phyloP scores from a whole-genome alignment of 2,329 filamentous ascomycete species.

The Ceratocystis variospora region DNA sequence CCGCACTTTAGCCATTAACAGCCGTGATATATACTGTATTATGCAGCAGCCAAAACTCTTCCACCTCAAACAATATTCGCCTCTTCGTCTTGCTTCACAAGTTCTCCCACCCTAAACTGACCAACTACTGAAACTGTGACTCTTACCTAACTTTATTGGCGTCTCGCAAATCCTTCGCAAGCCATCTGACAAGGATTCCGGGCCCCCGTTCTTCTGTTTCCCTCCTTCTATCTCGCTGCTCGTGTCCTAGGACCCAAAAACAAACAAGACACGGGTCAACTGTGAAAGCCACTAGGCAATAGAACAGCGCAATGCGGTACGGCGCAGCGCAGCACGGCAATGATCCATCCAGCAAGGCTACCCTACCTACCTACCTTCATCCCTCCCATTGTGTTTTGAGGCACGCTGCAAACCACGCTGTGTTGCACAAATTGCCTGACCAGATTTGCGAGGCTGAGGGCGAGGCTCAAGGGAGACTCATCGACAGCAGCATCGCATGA shows the following conservation, averaged over 20 bases:
- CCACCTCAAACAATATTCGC: neutral
- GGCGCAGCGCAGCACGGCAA: neutral
- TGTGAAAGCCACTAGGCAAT: neutral
- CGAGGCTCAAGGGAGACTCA: too few species aligned
- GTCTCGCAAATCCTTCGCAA: neutral
- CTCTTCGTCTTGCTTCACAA: neutral
- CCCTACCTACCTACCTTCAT: too few species aligned
- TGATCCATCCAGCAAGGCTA: neutral
- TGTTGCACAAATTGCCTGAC: too few species aligned
- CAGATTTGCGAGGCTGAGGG: too few species aligned
- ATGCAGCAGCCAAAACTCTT: neutral
- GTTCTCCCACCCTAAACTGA: too few species aligned
- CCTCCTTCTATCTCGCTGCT: neutral
- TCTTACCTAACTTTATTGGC: neutral
- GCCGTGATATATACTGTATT: too few species aligned
- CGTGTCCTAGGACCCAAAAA: too few species aligned
- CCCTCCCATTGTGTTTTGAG: too few species aligned
- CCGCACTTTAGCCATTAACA: too few species aligned
- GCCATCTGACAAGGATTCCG: neutral
- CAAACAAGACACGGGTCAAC: neutral
- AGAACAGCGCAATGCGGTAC: neutral
- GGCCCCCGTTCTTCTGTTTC: too few species aligned
- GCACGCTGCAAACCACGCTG: too few species aligned
- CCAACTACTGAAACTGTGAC: neutral
- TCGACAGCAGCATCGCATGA: too few species aligned